Base-by-base conservation (phyloP, 2,329 filamentous ascomycete species). In the Pezicula carpinea region DNA sequence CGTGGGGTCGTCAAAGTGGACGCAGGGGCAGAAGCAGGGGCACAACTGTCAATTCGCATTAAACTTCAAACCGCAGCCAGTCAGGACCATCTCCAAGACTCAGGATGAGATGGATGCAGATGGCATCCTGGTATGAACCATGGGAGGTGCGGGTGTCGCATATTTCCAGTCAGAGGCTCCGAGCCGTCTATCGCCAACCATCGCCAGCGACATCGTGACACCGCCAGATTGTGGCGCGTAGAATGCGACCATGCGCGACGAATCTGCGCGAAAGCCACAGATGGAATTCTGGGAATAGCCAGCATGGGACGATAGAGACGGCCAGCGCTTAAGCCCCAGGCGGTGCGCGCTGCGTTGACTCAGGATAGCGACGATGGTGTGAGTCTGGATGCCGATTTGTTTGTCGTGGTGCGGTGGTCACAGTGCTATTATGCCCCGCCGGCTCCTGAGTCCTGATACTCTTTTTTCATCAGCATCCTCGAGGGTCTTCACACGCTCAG, bases 21-120 rank as follows among this genome's bases (percentile, higher is more conserved):
- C 44, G 31, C 47, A 47, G 49, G 44, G 35, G 18, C 21, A 31
- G 38, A 23, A 39, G 23, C 41, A 14, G 18, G 23, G 26, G 42
- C 32, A 19, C 39, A 38, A 31, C 44, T 39, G 39, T 18, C 39
- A 32, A 44, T 18, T 38, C 15, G 39, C 35, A 29, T 31, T 38
- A 39, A 41, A 46, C 43, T 40, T 52, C 52, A 48, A 52, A 54
- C 50, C 23, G 36, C 34, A 44, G 39, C 57, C 53, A 59, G 52
- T 58, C 54, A 55, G 54, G 53, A 50, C 52, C 44, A 34, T 26
- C 21, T 32, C 46, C 31, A 39, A 31, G 33, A 34, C 15, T 29
- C 33, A 50, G 55, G 50, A 54, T 59, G 56, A 59, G 58, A 59
- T 58, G 58, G 35, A 50, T 45, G 50, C 44, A 23, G 38, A 39